Evolutionary conservation across 148 eudicot genomes (phyloP).

Genomic region (Vaccinium myrtillus): DNA sequence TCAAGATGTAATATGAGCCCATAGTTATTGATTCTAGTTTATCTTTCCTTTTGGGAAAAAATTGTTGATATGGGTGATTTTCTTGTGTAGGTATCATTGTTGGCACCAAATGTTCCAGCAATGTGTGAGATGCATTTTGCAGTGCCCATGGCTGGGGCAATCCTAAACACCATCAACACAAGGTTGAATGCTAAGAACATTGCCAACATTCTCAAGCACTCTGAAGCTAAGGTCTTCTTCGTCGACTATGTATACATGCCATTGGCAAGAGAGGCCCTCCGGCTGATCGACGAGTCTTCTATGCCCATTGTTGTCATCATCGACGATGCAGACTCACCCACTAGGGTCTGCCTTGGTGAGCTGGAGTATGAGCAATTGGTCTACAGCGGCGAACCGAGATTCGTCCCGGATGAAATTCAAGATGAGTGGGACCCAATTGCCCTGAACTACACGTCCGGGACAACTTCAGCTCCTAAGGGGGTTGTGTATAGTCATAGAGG

Average conservation of each 20-base stretch:
- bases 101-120: conserved; percentile 89
- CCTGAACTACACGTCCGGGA: conserved; percentile 81
- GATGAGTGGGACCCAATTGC: conserved; percentile 89
- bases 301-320: conserved; percentile 54
- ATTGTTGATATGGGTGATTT: no score
- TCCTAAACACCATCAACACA: no score
- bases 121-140: conserved; percentile 91
- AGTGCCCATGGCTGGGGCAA: conserved; percentile 86
- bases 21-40: no score
- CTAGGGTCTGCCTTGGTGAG: conserved; percentile 42
- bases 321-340: conserved; percentile 52
- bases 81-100: conserved; percentile 57
- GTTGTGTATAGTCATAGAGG: conserved; percentile 72
- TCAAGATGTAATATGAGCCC: no score
- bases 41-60: no score
- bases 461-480: conserved; percentile 78
- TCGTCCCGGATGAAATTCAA: conserved; percentile 22
- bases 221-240: conserved; percentile 54
- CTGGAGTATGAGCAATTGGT: conserved; percentile 70
- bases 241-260: conserved; percentile 55
- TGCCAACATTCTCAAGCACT: no score
- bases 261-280: conserved; percentile 56
- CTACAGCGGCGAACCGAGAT: conserved; percentile 36
- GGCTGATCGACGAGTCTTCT: conserved; percentile 27
- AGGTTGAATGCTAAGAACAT: no score